Conservation (phyloP, 139 green algal genomes). For the Coelastrella sp. region DNA sequence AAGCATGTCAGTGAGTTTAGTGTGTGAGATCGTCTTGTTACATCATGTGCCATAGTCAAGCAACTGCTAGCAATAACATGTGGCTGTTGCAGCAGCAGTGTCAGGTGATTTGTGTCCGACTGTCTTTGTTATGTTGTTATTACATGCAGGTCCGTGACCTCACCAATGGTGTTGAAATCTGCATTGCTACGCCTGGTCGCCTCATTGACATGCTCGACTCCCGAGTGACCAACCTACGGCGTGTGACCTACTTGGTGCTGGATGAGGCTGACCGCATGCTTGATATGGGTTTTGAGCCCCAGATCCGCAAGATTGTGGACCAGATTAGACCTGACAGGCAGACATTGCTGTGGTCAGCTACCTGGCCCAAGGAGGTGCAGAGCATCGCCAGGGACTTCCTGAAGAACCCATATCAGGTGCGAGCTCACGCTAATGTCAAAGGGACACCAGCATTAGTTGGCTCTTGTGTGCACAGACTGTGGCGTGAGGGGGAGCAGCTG, state of each 20-base stretch:
- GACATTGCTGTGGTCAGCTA: constrained; percentile 97
- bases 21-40: no score
- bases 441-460: not conserved
- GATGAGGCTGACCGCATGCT: constrained; percentile 98
- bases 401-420: constrained; percentile 84
- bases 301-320: constrained; percentile 71
- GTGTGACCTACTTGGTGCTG: constrained; percentile 94
- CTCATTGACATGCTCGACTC: constrained; percentile 91
- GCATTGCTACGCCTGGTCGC: constrained; percentile 93
- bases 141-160: constrained; percentile 58
- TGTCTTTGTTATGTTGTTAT: constrained; percentile 61
- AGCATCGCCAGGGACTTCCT: constrained; percentile 89
- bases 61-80: no score
- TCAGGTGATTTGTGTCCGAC: no score
- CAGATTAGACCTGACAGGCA: constrained; percentile 93
- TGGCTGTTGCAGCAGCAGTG: no score
- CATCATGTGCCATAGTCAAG: no score
- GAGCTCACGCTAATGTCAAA: no score
- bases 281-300: constrained; percentile 97
- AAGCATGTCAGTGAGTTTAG: no score
- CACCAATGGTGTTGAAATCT: constrained; percentile 86
- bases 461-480: no score
- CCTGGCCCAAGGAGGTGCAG: constrained; percentile 96
- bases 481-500: no score
- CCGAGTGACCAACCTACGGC: constrained; percentile 77